These are phyloP conservation scores for Anisodus tanguticus DNA, from an alignment of 257 asterid species.

Conservation along the genomic window DNA sequence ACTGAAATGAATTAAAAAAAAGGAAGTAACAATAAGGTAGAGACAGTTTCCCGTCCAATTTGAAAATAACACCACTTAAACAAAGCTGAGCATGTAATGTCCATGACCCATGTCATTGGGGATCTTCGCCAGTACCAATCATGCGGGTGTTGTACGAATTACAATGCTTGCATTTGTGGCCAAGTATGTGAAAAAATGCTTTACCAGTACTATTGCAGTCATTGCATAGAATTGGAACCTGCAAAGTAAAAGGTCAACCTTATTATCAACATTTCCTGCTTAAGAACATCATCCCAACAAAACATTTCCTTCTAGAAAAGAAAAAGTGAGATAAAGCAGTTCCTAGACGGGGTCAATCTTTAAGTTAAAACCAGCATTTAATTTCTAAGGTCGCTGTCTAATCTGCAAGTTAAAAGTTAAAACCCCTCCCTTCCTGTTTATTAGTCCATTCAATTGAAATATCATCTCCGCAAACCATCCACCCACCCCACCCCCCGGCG, in stretches of 20 bases:
- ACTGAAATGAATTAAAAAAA: neutral
- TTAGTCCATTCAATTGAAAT: neutral
- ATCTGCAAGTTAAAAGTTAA: neutral
- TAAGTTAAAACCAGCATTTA: neutral
- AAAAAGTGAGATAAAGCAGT: neutral
- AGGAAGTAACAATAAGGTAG: neutral
- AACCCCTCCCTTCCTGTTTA: neutral
- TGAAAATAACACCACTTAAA: neutral
- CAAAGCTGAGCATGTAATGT: conserved; percentile 20
- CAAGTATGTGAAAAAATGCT: conserved; percentile 71
- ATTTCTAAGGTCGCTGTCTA: neutral
- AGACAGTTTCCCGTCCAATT: neutral
- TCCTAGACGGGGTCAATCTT: neutral
- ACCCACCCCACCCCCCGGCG: neutral
- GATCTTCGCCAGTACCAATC: conserved; percentile 50
- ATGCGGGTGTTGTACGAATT: conserved; percentile 80
- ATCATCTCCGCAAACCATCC: neutral
- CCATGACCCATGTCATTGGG: conserved; percentile 34
- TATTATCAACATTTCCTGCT: neutral
- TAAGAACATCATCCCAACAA: neutral
- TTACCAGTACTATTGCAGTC: conserved; percentile 79
- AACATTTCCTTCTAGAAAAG: neutral
- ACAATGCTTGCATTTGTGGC: conserved; percentile 83
- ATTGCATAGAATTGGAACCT: conserved; percentile 84
- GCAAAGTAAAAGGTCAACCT: conserved; percentile 23